These are phyloP conservation scores for Cryptosporidium canis DNA, from an alignment of 169 alveolate genomes.

Conservation along the genomic window DNA sequence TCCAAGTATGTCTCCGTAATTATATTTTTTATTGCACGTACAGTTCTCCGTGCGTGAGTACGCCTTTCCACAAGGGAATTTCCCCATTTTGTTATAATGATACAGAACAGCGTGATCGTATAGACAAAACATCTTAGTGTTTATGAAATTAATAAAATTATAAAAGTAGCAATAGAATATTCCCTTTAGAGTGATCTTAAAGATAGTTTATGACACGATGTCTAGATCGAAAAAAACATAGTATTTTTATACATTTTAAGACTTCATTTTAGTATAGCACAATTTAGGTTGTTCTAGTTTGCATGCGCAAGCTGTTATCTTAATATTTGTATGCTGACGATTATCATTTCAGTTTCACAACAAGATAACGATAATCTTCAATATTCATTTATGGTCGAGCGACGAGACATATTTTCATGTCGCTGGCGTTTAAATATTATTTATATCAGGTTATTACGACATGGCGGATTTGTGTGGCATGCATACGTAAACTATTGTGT, in stretches of 20 bases:
- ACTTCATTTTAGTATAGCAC: too few species aligned
- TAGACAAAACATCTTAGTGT: neutral
- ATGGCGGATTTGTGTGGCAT: constrained; percentile 73
- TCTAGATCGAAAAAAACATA: too few species aligned
- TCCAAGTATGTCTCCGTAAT: constrained; percentile 34
- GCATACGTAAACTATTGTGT: constrained; percentile 20
- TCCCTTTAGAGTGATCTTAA: too few species aligned
- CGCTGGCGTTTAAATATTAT: neutral
- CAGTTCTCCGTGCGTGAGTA: constrained; percentile 70
- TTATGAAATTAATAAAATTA: too few species aligned
- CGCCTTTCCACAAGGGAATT: constrained; percentile 58
- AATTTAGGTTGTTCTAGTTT: too few species aligned
- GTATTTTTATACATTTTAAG: too few species aligned
- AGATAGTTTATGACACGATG: too few species aligned
- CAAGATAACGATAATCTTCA: neutral
- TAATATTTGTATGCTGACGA: too few species aligned
- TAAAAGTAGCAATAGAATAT: too few species aligned
- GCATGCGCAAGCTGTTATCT: too few species aligned
- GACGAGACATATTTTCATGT: neutral
- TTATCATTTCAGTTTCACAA: neutral
- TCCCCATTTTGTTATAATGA: neutral
- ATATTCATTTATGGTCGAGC: neutral
- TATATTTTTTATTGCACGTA: constrained; percentile 35
- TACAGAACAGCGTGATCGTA: neutral
- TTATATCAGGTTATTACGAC: constrained; percentile 27